Percentiles rank a stretch among this genome's conserved stretches.
phyloP scores from a whole-genome alignment of 352 stramenopile species.

The Phytophthora pisi region DNA sequence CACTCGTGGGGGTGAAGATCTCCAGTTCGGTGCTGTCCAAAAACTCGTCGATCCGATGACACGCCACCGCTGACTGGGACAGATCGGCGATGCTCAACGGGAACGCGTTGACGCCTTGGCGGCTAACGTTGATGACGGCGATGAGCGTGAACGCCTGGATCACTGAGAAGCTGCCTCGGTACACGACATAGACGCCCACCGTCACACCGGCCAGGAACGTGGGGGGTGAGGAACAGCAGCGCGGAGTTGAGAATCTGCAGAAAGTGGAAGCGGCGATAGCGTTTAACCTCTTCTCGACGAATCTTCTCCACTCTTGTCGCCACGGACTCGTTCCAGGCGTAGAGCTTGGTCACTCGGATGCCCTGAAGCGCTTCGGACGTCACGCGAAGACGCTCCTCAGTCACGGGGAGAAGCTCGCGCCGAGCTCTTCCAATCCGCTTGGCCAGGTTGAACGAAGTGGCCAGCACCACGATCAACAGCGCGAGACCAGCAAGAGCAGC shows the following conservation, averaged over 20 bases:
- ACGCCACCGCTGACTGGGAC: slow-evolving; percentile 33
- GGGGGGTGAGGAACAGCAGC: slow-evolving; percentile 55
- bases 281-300: slow-evolving; percentile 46
- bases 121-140: slow-evolving; percentile 42
- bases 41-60: slow-evolving; percentile 36
- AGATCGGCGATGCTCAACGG: slow-evolving; percentile 37
- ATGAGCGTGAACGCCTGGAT: slow-evolving; percentile 53
- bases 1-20: not conserved
- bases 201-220: slow-evolving; percentile 48
- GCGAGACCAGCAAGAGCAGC: slow-evolving; percentile 26
- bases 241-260: slow-evolving; percentile 68
- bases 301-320: slow-evolving; percentile 41
- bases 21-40: slow-evolving; percentile 36
- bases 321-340: slow-evolving; percentile 78
- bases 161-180: slow-evolving; percentile 43
- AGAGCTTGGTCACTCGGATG: slow-evolving; percentile 92
- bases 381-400: slow-evolving; percentile 88
- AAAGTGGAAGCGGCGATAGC: slow-evolving; percentile 45
- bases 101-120: slow-evolving; percentile 32
- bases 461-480: slow-evolving; percentile 20
- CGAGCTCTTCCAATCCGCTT: slow-evolving; percentile 39
- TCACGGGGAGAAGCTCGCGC: slow-evolving; percentile 47
- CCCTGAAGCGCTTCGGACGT: slow-evolving; percentile 94
- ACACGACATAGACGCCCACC: slow-evolving; percentile 49
- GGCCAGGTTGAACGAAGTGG: slow-evolving; percentile 22